Evolutionary conservation across 2,329 filamentous ascomycete species (phyloP).

Genomic region (Cladophialophora chaetospira): DNA sequence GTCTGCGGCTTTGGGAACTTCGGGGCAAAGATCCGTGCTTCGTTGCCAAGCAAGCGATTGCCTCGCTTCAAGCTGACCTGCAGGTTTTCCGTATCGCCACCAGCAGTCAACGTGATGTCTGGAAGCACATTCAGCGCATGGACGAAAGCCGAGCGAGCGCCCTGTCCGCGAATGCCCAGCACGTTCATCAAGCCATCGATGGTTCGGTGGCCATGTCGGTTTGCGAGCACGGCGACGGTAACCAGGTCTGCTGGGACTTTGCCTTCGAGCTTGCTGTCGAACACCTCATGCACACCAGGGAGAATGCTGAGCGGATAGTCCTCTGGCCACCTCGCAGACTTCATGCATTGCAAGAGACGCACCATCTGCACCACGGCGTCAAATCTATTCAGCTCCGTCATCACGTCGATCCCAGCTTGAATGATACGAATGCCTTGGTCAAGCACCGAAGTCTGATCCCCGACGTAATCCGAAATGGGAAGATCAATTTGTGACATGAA

Average conservation of each 20-base stretch:
- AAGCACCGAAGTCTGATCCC: slow-evolving; percentile 83
- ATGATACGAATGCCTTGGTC: slow-evolving; percentile 97
- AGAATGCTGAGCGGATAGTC: slow-evolving; percentile 79
- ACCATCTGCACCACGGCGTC: slow-evolving; percentile 81
- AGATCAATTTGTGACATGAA: slow-evolving; percentile 92
- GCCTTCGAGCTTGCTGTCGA: slow-evolving; percentile 25
- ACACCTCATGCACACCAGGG: slow-evolving; percentile 62
- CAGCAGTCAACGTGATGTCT: slow-evolving; percentile 24
- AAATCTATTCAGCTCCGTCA: slow-evolving; percentile 79
- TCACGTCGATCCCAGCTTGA: slow-evolving; percentile 89
- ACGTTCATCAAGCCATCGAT: slow-evolving; percentile 34
- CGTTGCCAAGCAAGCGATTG: slow-evolving; percentile 50
- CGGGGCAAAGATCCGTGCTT: slow-evolving; percentile 80
- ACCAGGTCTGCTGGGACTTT: slow-evolving; percentile 32
- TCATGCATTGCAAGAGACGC: slow-evolving; percentile 83
- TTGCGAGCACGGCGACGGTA: slow-evolving; percentile 30
- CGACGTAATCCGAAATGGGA: slow-evolving; percentile 95
- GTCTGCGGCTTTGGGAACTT: slow-evolving; percentile 91
- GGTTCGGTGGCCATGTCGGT: slow-evolving; percentile 24
- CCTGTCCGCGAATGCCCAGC: slow-evolving; percentile 30
- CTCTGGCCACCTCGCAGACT: slow-evolving; percentile 86
- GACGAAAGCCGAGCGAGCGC: slow-evolving; percentile 38
- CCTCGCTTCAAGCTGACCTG: slow-evolving; percentile 27
- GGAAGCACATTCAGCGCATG: slow-evolving; percentile 54
- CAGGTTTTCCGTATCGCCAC: slow-evolving; percentile 32